These are phyloP conservation scores for Hymenoscyphus occultus DNA, from an alignment of 2,329 filamentous ascomycete species.

Conservation along the genomic window DNA sequence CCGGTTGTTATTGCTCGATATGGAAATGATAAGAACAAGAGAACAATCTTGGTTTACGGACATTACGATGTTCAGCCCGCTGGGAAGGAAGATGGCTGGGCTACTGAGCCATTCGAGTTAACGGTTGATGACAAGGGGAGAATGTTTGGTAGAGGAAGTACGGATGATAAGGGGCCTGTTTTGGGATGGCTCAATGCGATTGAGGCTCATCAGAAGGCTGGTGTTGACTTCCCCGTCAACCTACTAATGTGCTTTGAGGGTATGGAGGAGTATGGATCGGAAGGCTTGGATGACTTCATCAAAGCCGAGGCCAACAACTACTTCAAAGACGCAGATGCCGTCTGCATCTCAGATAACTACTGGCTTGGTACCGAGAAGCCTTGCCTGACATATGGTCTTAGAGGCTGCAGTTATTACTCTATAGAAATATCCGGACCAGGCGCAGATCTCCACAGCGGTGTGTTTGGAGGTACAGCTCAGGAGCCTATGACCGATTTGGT, in stretches of 20 bases:
- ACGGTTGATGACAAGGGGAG: conserved; percentile 84
- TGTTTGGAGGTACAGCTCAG: conserved; percentile 93
- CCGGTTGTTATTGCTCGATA: conserved; percentile 91
- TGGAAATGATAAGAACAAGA: conserved; percentile 87
- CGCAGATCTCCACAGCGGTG: conserved; percentile 92
- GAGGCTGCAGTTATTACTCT: conserved; percentile 97
- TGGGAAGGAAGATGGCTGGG: conserved; percentile 90
- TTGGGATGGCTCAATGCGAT: conserved; percentile 98
- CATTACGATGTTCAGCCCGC: conserved; percentile 99
- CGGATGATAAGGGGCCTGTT: conserved; percentile 97
- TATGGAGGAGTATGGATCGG: conserved; percentile 98
- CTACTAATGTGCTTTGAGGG: conserved; percentile 99
- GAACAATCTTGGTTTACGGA: conserved; percentile 93
- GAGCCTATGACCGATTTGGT: conserved; percentile 98
- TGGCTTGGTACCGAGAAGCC: conserved; percentile 99
- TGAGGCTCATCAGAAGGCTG: conserved; percentile 93
- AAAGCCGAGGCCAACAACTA: conserved; percentile 85
- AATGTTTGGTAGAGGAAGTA: conserved; percentile 95
- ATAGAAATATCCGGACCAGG: conserved; percentile 87
- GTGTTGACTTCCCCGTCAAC: conserved; percentile 94
- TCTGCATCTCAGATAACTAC: conserved; percentile 99
- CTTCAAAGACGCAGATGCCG: conserved; percentile 92
- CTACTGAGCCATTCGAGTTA: conserved; percentile 88
- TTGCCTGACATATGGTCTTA: conserved; percentile 93
- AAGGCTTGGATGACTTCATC: conserved; percentile 94